phyloP scores from a whole-genome alignment of 306 rosid genomes.

The Styphnolobium japonicum region DNA sequence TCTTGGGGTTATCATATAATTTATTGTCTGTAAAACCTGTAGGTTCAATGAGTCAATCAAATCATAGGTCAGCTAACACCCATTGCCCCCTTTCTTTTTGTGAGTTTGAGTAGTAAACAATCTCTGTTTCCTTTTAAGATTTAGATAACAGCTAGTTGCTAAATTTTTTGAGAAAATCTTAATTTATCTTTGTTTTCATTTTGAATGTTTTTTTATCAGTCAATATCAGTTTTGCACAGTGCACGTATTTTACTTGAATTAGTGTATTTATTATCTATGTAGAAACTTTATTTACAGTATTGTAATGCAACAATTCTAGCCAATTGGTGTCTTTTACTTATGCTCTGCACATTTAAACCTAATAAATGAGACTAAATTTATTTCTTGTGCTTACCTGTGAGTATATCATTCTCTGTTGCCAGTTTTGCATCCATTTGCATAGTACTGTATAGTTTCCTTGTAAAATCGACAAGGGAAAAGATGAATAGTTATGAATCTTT shows the following conservation, averaged over 20 bases:
- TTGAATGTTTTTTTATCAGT: background rate
- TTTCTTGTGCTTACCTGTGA: background rate
- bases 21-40: background rate
- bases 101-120: background rate
- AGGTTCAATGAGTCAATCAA: background rate
- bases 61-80: background rate
- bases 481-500: conserved; percentile 1
- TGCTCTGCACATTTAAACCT: background rate
- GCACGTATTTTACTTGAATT: background rate
- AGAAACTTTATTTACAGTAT: background rate
- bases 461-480: background rate
- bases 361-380: background rate
- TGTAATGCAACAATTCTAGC: background rate
- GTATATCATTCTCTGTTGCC: background rate
- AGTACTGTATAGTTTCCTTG: background rate
- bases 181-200: background rate
- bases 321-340: background rate
- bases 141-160: background rate
- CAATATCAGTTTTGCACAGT: background rate
- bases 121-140: background rate
- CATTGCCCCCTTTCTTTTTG: background rate
- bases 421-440: background rate
- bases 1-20: conserved; percentile 12
- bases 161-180: background rate
- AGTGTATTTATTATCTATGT: background rate